Conservation (phyloP, 495 filamentous ascomycete species). For the Trichoderma virens region DNA sequence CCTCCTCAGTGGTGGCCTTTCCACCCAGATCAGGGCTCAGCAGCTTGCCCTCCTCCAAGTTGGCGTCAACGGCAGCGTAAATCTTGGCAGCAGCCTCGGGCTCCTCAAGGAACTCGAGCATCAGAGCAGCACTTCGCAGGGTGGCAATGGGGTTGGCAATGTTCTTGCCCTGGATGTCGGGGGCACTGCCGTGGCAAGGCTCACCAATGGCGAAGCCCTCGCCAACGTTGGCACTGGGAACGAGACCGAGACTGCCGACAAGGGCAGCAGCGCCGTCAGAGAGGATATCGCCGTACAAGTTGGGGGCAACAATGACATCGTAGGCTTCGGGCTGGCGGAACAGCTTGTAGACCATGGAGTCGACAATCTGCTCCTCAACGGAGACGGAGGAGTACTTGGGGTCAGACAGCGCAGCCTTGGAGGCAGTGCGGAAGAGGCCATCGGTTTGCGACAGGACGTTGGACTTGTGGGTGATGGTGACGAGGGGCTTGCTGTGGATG, state of each 20-base stretch:
- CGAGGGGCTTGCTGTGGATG: constrained; percentile 62
- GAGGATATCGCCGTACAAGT: constrained; percentile 95
- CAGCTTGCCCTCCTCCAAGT: constrained; percentile 73
- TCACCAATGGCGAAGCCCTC: constrained; percentile 94
- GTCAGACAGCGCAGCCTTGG: constrained; percentile 59
- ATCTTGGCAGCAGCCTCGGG: constrained; percentile 79
- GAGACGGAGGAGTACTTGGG: constrained; percentile 52
- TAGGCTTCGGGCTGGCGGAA: constrained; percentile 91
- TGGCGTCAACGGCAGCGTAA: constrained; percentile 85
- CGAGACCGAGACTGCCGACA: constrained; percentile 87
- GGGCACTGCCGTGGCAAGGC: constrained; percentile 93
- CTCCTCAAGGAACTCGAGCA: constrained; percentile 92
- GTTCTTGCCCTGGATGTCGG: constrained; percentile 86
- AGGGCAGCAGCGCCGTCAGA: constrained; percentile 93
- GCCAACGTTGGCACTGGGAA: constrained; percentile 94
- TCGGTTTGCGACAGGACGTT: constrained; percentile 97
- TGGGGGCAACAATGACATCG: constrained; percentile 97
- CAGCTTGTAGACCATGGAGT: constrained; percentile 98
- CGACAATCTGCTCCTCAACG: constrained; percentile 97
- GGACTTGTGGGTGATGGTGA: constrained; percentile 97
- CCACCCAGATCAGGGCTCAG: constrained; percentile 90
- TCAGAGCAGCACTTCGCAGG: constrained; percentile 79
- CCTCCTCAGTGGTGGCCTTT: constrained; percentile 77
- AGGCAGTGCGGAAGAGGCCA: constrained; percentile 83
- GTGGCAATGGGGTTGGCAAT: constrained; percentile 97